These are phyloP conservation scores for Leccinum arenicola DNA, from an alignment of 768 basidiomycete species.

Conservation along the genomic window DNA sequence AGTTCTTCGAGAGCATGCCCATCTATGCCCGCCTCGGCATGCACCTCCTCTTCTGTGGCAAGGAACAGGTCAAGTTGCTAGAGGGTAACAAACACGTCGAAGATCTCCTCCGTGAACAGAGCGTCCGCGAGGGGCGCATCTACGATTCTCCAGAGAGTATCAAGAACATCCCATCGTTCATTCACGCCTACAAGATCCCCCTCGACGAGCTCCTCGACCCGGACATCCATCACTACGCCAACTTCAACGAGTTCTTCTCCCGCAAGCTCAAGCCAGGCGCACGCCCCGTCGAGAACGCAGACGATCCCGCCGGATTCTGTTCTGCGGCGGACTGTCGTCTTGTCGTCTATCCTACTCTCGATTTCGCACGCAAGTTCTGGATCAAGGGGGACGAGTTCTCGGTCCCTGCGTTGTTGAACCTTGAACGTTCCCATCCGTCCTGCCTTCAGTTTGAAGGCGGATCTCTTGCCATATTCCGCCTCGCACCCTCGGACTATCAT, in stretches of 20 bases:
- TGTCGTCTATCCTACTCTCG: conserved; percentile 60
- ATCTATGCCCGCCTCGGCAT: conserved; percentile 69
- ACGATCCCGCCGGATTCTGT: conserved; percentile 51
- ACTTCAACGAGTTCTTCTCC: conserved; percentile 78
- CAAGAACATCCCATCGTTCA: conserved; percentile 53
- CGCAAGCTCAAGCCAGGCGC: conserved; percentile 57
- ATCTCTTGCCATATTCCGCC: conserved; percentile 65
- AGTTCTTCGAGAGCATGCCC: conserved; percentile 74
- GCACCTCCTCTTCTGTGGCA: conserved; percentile 72
- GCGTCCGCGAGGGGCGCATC: conserved; percentile 52
- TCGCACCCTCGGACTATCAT: conserved; percentile 82
- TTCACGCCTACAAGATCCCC: conserved; percentile 52
- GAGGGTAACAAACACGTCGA: conserved; percentile 46
- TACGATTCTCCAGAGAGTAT: conserved; percentile 54
- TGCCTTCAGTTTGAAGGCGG: conserved; percentile 41
- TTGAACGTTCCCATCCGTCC: conserved; percentile 40
- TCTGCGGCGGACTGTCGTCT: conserved; percentile 74
- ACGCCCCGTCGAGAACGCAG: conserved; percentile 56
- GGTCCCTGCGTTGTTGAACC: conserved; percentile 55
- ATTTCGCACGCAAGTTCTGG: conserved; percentile 69
- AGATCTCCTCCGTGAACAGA: conserved; percentile 50
- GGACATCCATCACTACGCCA: conserved; percentile 57
- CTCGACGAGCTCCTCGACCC: conserved; percentile 60
- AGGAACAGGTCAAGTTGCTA: conserved; percentile 46
- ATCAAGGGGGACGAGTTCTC: conserved; percentile 72